Base-by-base conservation (phyloP, 2,329 filamentous ascomycete species). In the Fusarium chaquense region DNA sequence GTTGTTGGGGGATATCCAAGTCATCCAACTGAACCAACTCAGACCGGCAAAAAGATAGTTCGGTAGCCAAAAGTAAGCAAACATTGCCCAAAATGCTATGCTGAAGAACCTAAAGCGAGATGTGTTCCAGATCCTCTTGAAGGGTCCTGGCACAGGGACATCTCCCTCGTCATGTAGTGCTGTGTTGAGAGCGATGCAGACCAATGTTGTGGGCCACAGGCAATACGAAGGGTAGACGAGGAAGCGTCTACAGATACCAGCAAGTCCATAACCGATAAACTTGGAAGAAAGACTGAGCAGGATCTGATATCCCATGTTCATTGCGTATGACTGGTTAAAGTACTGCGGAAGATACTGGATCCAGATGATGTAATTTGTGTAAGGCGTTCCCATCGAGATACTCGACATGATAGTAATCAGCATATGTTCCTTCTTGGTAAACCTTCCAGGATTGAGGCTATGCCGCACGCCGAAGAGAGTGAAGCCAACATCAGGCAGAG, bases 371-470 rank as follows among this genome's bases (percentile, higher is more conserved):
- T 83, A 82, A 72, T 82, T 77, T 1, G 84, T 85, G 69, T 86
- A 86, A 0, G 84, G 84, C 16, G 80, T 73, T 26, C 79, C 79
- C 70, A 79, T 82, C 32, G 84, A 82, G 63, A 88, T 85, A 35
- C 90, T 90, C 51, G 89, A 86, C 85, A 88, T 87, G 73, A 87
- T 86, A 51, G 85, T 85, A 63, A 89, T 84, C 33, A 89, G 76
- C 81, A 87, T 86, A 74, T 89, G 87, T 72, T 89, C 87, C 76
- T 89, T 89, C 70, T 83, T 84, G 54, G 83, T 85, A 70, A 89
- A 89, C 1, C 82, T 82, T 0, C 86, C 86, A 0, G 86, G 85
- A 67, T 88, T 88, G 7, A 87, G 79, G 7, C 80, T 82, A 70
- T 85, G 83, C n/a, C 81, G 78, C 20, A 80, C 71, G 13, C 83